Base-by-base conservation (phyloP, 2,329 filamentous ascomycete species). In the Chrysoporthe austroafricana region DNA sequence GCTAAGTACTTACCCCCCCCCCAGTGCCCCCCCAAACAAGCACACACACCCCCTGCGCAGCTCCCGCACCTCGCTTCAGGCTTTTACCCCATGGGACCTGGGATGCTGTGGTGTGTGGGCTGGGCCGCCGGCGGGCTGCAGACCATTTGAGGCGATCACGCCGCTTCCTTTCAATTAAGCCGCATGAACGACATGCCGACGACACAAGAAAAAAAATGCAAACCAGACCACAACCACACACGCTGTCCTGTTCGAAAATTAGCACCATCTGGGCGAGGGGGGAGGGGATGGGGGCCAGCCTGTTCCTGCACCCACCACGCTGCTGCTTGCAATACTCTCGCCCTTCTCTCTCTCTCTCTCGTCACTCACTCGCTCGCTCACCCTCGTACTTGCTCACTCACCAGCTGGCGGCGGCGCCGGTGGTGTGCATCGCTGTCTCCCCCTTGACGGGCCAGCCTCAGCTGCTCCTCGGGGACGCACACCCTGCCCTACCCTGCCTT, bases 131-230 rank as follows among this genome's bases (percentile, higher is more conserved):
- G 50, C 36, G 36, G 14, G 16, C 34, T 57, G 54, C 18, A 39
- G 32, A 57, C 34, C 32, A 36, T 57, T 39, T 57, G 54, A 18
- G 34, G 54, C 54, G 54, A 57, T 14, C 34, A 39, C 39, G 32
- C 54, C 54, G 54, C 34, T 39, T 36, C 54, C 32, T n/a, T 26
- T 57, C 54, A 57, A 39, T 18, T 57, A 57, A 57, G 54, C 54
- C 54, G 54, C 54, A 57, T 57, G 54, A 11, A 57, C 54, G 54
- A 57, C 54, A 7, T 39, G 16, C 54, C 54, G 32, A 57, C 54
- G 54, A 57, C 54, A 57, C 34, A 57, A 32, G 3, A 57, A 16
- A 54, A n/a, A 18, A 26, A 26, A 26, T 2, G 0, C 26, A 26
- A 26, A 26, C 26, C 26, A 26, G 26, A 26, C 26, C 26, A 2